Conservation (phyloP, 176 grass and related monocot genomes). For the Chrysopogon serrulatus region DNA sequence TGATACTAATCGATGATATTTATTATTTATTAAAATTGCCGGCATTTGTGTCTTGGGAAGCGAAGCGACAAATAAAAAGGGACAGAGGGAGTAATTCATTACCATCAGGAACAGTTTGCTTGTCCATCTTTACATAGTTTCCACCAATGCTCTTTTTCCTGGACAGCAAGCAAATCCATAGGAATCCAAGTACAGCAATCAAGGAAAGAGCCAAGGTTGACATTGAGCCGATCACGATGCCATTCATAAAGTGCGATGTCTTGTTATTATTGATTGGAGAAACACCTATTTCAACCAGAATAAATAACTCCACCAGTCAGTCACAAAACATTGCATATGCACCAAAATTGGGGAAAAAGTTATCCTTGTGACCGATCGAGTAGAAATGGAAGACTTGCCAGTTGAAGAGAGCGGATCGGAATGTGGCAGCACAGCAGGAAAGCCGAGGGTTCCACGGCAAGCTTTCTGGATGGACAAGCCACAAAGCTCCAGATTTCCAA, state of each 20-base stretch:
- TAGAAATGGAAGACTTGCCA: conserved; percentile 37
- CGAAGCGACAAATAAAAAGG: too few species aligned
- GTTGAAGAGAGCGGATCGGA: conserved; percentile 55
- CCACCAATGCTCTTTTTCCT: conserved; percentile 69
- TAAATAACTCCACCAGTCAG: not conserved
- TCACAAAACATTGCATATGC: not conserved
- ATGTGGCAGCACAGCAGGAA: conserved; percentile 84
- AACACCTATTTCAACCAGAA: conserved; percentile 33
- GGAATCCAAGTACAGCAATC: conserved; percentile 63
- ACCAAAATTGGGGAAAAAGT: not conserved
- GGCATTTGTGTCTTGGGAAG: too few species aligned
- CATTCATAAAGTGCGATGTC: conserved; percentile 79
- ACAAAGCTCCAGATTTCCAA: conserved; percentile 96
- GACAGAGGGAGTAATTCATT: too few species aligned
- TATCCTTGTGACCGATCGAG: too few species aligned
- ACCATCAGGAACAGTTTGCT: conserved; percentile 53
- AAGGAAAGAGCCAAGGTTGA: conserved; percentile 86
- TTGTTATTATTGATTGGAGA: conserved; percentile 57
- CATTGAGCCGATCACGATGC: conserved; percentile 90
- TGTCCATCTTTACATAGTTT: conserved; percentile 80
- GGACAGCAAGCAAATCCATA: conserved; percentile 88
- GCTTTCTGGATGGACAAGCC: conserved; percentile 75
- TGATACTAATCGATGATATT: too few species aligned
- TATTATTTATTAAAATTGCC: too few species aligned
- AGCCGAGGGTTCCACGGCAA: conserved; percentile 76